phyloP scores from a whole-genome alignment of 2,329 filamentous ascomycete species.

The Talaromyces sp. region DNA sequence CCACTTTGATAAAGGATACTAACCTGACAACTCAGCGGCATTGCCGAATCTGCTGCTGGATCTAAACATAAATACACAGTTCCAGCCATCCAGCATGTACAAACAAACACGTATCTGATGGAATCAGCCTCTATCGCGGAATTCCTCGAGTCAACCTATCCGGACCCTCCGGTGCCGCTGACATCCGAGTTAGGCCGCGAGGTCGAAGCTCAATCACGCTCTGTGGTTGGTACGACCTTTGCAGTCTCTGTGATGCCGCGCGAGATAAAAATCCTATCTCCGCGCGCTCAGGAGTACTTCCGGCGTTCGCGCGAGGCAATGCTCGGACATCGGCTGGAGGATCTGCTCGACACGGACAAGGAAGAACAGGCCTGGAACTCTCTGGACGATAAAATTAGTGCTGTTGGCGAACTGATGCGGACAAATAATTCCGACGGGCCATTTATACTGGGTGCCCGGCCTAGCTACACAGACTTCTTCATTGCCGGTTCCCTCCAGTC shows the following conservation, averaged over 20 bases:
- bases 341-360: constrained; percentile 11
- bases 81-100: constrained; percentile 37
- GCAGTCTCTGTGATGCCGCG: constrained; percentile 31
- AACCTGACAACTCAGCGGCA: constrained; percentile 11
- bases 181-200: constrained; percentile 31
- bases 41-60: constrained; percentile 14
- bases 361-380: constrained; percentile 10
- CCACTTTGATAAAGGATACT: not conserved
- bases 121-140: constrained; percentile 35
- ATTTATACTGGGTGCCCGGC: constrained; percentile 34
- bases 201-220: constrained; percentile 28
- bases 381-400: constrained; percentile 20
- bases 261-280: constrained; percentile 33
- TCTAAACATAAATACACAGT: constrained; percentile 33
- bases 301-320: constrained; percentile 32
- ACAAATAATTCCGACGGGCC: constrained; percentile 31
- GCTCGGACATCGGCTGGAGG: constrained; percentile 33
- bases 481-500: constrained; percentile 33
- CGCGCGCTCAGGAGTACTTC: constrained; percentile 34
- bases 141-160: constrained; percentile 40
- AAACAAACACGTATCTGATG: constrained; percentile 37
- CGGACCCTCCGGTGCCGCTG: constrained; percentile 28
- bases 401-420: constrained; percentile 28
- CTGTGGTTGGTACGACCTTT: constrained; percentile 23
- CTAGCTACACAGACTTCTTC: constrained; percentile 37